Conservation (phyloP, 352 stramenopile genomes). For the Pythium coloratum region DNA sequence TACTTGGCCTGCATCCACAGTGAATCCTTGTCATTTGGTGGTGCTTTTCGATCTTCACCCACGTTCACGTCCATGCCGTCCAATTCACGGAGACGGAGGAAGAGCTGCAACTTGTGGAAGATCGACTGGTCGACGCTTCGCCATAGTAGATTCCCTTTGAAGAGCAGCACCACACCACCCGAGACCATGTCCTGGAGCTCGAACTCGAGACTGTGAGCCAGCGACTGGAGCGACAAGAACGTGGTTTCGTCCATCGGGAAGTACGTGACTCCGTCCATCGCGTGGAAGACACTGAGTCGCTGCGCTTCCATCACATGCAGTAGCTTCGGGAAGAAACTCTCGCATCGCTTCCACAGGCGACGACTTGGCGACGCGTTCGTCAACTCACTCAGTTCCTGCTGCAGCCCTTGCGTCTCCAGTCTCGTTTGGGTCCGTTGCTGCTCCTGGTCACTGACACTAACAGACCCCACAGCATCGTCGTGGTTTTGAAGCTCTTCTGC, state of each 20-base stretch:
- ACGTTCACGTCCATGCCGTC: constrained; percentile 42
- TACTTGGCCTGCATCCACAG: constrained; percentile 58
- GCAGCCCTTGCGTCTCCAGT: constrained; percentile 4
- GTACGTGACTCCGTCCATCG: constrained; percentile 46
- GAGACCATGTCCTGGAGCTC: constrained; percentile 20
- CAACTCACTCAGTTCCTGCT: constrained; percentile 34
- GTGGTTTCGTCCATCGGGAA: constrained; percentile 51
- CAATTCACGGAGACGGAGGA: constrained; percentile 54
- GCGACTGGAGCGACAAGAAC: constrained; percentile 54
- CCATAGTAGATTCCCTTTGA: constrained; percentile 56
- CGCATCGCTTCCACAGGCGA: constrained; percentile 33
- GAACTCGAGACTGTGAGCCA: constrained; percentile 42
- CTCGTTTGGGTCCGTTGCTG: not conserved
- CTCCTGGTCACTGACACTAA: not conserved
- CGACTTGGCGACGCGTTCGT: constrained; percentile 33
- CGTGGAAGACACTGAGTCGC: constrained; percentile 37
- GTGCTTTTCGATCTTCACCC: no score
- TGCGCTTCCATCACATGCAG: constrained; percentile 36
- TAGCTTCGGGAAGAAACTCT: constrained; percentile 45
- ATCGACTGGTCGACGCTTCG: constrained; percentile 38
- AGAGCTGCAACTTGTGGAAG: constrained; percentile 44
- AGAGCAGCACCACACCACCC: constrained; percentile 41
- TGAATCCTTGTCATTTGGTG: not conserved
- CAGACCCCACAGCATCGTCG: constrained; percentile 4
- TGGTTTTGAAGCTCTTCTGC: constrained; percentile 30